Percentiles rank a stretch among this genome's conserved stretches.
These are phyloP conservation scores for Epichloe glyceriae DNA, from an alignment of 2,329 filamentous ascomycete genomes.

Conservation along the genomic window DNA sequence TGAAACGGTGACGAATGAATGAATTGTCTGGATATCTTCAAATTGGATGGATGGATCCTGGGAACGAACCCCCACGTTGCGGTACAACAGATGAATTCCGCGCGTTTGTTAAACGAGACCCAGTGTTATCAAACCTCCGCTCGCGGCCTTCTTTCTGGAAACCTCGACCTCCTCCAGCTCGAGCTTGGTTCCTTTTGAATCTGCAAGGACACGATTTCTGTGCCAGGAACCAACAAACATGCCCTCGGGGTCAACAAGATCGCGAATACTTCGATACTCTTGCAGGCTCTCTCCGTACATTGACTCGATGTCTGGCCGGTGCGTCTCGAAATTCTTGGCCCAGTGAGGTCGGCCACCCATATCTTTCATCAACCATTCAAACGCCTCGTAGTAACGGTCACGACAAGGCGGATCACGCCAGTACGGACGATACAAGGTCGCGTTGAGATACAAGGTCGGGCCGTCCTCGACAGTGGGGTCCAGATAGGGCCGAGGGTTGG, in stretches of 20 bases:
- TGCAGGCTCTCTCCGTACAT: slow-evolving; percentile 59
- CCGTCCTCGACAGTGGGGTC: slow-evolving; percentile 57
- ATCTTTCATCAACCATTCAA: slow-evolving; percentile 83
- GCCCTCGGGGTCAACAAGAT: slow-evolving; percentile 63
- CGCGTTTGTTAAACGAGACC: not conserved
- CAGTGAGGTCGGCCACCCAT: slow-evolving; percentile 75
- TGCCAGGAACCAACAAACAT: slow-evolving; percentile 93
- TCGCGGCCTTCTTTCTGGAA: slow-evolving; percentile 12
- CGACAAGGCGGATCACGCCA: slow-evolving; percentile 62
- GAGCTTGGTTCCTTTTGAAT: slow-evolving; percentile 15
- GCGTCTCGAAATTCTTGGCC: slow-evolving; percentile 76
- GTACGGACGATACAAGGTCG: slow-evolving; percentile 79
- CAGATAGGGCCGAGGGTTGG: slow-evolving; percentile 34
- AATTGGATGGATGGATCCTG: too few species aligned
- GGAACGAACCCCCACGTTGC: too few species aligned
- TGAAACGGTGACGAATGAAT: too few species aligned
- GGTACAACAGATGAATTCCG: too few species aligned
- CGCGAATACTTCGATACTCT: slow-evolving; percentile 54
- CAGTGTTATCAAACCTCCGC: slow-evolving; percentile 15
- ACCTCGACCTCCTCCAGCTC: slow-evolving; percentile 25
- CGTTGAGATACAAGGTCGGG: slow-evolving; percentile 78
- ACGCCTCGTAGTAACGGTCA: slow-evolving; percentile 72
- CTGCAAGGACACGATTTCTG: slow-evolving; percentile 47
- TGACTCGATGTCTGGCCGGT: slow-evolving; percentile 45
- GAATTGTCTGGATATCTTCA: too few species aligned